A percentile compares a stretch with the other conserved stretches of the same genome.
phyloP scores from a whole-genome alignment of 1,139 yeast species.

The Kluyveromyces sp. region DNA sequence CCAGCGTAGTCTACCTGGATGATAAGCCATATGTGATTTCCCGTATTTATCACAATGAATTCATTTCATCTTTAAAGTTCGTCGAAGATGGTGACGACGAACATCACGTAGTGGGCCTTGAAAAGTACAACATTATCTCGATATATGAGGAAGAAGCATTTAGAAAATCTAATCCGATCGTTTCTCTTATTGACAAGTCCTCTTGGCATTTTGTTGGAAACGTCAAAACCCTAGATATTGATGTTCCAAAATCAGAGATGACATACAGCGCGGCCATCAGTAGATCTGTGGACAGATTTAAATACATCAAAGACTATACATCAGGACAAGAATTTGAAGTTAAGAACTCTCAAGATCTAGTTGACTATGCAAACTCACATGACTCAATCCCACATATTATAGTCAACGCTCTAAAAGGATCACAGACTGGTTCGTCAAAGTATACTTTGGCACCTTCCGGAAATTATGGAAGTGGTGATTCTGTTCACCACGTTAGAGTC shows the following conservation, averaged over 20 bases:
- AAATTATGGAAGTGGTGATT: slow-evolving; percentile 44
- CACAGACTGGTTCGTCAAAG: slow-evolving; percentile 42
- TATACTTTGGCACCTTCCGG: slow-evolving; percentile 41
- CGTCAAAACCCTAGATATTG: slow-evolving; percentile 1
- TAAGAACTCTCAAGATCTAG: not conserved
- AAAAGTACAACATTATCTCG: slow-evolving; percentile 1
- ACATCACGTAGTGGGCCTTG: slow-evolving; percentile 5
- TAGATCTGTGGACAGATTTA: slow-evolving; percentile 6
- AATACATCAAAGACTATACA: slow-evolving; percentile 3
- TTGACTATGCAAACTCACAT: not conserved
- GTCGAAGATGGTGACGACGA: slow-evolving; percentile 13
- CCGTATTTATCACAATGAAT: slow-evolving; percentile 3
- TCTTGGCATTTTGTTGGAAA: slow-evolving; percentile 7
- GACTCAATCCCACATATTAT: not conserved
- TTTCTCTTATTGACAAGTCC: slow-evolving; percentile 7
- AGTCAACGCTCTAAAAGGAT: slow-evolving; percentile 23
- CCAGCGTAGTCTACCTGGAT: slow-evolving; percentile 7
- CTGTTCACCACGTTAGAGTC: slow-evolving; percentile 33
- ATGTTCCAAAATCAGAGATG: slow-evolving; percentile 4
- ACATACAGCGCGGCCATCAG: slow-evolving; percentile 8
- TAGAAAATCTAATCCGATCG: not conserved
- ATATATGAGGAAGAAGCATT: not conserved
- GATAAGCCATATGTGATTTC: slow-evolving; percentile 7
- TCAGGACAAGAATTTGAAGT: not conserved
- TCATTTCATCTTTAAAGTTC: slow-evolving; percentile 13